A percentile compares a stretch with the other conserved stretches of the same genome.
These are phyloP conservation scores for Geotrichum europaeum DNA, from an alignment of 1,139 yeast genomes.

Conservation along the genomic window DNA sequence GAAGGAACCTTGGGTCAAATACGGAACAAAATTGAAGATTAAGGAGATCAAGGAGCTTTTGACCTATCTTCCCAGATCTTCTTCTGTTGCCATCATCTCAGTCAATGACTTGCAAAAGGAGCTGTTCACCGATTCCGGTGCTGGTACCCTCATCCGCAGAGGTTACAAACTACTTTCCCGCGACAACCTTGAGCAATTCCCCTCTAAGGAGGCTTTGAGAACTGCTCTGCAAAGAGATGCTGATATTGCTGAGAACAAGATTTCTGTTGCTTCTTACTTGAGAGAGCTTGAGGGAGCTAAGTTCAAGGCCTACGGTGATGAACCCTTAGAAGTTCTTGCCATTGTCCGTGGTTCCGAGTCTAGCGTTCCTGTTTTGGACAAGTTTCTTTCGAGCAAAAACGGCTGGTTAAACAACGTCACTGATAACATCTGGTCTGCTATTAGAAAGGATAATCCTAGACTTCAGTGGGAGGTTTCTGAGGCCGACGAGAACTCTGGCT, in stretches of 20 bases:
- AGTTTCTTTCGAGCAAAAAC: constrained; percentile 77
- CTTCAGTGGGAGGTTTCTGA: constrained; percentile 89
- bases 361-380: constrained; percentile 69
- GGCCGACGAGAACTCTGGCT: constrained; percentile 81
- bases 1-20: constrained; percentile 96
- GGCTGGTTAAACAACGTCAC: constrained; percentile 98
- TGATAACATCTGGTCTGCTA: constrained; percentile 83
- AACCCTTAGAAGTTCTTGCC: constrained; percentile 90
- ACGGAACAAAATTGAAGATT: constrained; percentile 94
- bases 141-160: constrained; percentile 96
- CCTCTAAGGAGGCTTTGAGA: constrained; percentile 67
- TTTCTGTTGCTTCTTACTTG: constrained; percentile 77
- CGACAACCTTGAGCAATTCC: constrained; percentile 58
- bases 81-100: constrained; percentile 94
- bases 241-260: constrained; percentile 57
- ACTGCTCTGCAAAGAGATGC: constrained; percentile 71
- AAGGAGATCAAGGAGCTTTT: constrained; percentile 92
- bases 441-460: constrained; percentile 64
- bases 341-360: constrained; percentile 51
- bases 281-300: constrained; percentile 54
- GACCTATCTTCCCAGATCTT: constrained; percentile 90
- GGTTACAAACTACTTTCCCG: constrained; percentile 84
- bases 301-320: constrained; percentile 88
- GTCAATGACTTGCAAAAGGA: constrained; percentile 95
- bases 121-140: constrained; percentile 96